Conservation (phyloP, 495 filamentous ascomycete species). For the Penicillium tannophilum region DNA sequence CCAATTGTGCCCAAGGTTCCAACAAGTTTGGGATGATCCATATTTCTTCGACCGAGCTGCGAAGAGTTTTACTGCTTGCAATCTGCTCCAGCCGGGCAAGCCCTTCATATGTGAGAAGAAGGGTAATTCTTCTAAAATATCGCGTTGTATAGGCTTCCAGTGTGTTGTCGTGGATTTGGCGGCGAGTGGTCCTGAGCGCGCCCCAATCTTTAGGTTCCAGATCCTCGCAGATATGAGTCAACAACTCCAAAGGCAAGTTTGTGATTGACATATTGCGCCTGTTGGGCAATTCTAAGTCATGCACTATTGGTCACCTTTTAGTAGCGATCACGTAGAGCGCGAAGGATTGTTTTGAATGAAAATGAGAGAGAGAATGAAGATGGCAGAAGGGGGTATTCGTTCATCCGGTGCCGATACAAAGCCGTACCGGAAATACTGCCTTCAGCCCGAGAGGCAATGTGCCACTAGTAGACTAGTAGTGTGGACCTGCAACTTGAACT, state of each 20-base stretch:
- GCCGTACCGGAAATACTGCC: slow-evolving; percentile 1
- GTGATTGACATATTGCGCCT: slow-evolving; percentile 8
- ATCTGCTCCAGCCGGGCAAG: slow-evolving; percentile 3
- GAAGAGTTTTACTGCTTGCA: slow-evolving; percentile 4
- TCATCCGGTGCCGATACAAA: slow-evolving; percentile 1
- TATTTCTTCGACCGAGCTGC: slow-evolving; percentile 7
- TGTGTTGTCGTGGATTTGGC: slow-evolving; percentile 7
- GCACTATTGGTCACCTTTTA: slow-evolving; percentile 3
- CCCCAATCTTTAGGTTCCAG: slow-evolving; percentile 7
- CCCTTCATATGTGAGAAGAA: slow-evolving; percentile 6
- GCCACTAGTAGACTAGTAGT: too few species aligned
- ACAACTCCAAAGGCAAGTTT: slow-evolving; percentile 6
- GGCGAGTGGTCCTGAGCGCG: slow-evolving; percentile 6
- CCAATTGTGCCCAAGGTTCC: background rate
- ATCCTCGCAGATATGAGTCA: slow-evolving; percentile 4
- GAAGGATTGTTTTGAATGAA: slow-evolving; percentile 6
- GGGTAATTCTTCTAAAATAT: slow-evolving; percentile 5
- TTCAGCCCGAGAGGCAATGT: too few species aligned
- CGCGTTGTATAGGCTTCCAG: slow-evolving; percentile 11
- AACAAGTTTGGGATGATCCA: slow-evolving; percentile 12
- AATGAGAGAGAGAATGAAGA: slow-evolving; percentile 3
- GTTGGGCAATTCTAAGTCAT: background rate
- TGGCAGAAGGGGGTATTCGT: slow-evolving; percentile 2
- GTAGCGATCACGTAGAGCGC: slow-evolving; percentile 2
- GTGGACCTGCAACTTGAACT: too few species aligned